These are phyloP conservation scores for Colletotrichum tropicale DNA, from an alignment of 2,329 filamentous ascomycete genomes.

Conservation along the genomic window DNA sequence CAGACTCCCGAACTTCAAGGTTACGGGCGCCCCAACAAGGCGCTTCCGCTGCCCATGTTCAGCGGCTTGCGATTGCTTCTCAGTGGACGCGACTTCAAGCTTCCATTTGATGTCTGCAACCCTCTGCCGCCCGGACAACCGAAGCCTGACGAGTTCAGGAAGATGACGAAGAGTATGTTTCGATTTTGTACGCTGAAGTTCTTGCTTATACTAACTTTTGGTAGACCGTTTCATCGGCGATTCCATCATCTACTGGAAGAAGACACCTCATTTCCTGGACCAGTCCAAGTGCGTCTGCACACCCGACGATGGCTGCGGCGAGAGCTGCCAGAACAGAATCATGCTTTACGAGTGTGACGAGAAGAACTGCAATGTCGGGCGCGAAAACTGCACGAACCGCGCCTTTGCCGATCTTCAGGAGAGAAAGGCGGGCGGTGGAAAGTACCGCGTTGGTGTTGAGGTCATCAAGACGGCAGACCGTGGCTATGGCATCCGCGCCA, in stretches of 20 bases:
- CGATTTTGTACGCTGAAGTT: not conserved
- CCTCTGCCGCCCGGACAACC: constrained; percentile 85
- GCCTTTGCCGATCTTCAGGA: constrained; percentile 81
- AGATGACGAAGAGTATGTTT: constrained; percentile 86
- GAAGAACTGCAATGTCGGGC: constrained; percentile 82
- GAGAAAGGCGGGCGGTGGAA: constrained; percentile 78
- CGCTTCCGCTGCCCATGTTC: constrained; percentile 80
- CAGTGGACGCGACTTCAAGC: constrained; percentile 79
- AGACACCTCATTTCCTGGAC: constrained; percentile 74
- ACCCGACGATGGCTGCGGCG: constrained; percentile 80
- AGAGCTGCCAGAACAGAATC: constrained; percentile 90
- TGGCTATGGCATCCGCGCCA: constrained; percentile 90
- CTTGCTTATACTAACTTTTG: not conserved
- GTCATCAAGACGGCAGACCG: constrained; percentile 89
- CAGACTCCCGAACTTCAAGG: constrained; percentile 51
- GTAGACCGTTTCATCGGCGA: constrained; percentile 86
- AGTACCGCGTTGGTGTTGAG: constrained; percentile 92
- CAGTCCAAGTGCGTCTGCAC: constrained; percentile 80
- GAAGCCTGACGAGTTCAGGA: constrained; percentile 91
- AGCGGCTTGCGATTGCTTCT: constrained; percentile 74
- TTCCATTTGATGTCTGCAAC: constrained; percentile 90
- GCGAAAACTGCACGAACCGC: constrained; percentile 81
- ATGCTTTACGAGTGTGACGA: constrained; percentile 98
- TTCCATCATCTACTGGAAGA: constrained; percentile 80
- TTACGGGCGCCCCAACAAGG: constrained; percentile 54